Base-by-base conservation (phyloP, 345 rosid species). In the Aquilaria sinensis region DNA sequence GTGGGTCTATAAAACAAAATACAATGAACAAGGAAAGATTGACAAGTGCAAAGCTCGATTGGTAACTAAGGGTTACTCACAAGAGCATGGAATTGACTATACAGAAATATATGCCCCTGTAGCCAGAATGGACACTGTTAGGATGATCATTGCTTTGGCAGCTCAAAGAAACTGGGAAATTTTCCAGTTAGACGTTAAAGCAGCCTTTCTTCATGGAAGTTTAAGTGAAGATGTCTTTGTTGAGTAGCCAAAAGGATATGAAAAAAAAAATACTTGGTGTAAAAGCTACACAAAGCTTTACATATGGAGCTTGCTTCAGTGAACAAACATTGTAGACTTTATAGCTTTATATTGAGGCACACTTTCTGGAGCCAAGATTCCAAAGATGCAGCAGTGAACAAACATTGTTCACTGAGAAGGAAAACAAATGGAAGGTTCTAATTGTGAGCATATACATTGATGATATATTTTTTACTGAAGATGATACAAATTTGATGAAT, bases 131-230 rank as follows among this genome's bases (percentile, higher is more conserved):
- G 23, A 8, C 43, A 53, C 31, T 41, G 7, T 5, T 12, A 65
- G 33, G 49, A 4, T 66, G 12, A 4, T 67, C 6, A 33, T 59
- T 10, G 34, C 58, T 1, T 12, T 58, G 7, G 59, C 53, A 37
- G 43, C 65, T 9, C 51, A 51, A 31, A 52, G 37, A 13, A 8
- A 0, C 3, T 59, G 60, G 52, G 9, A 0, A 9, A 23, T 67
- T n/a, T 15, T 31, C 0, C 52, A 53, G 1, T 2, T 58, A 45
- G 57, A 67, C 14, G 31, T 67, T 8, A 67, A 67, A 41, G 51
- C 0, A 2, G 8, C 14, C 2, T 67, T 67, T 46, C 34, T 15
- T 4, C 31, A 67, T 1, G 46, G 55, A 0, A 41, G 23, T 2
- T 12, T 57, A 9, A 37, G 16, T 31, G 60, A 57, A 10, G 37